These are phyloP conservation scores for Blastobotrys chiropterorum DNA, from an alignment of 805 yeast species.

Conservation along the genomic window DNA sequence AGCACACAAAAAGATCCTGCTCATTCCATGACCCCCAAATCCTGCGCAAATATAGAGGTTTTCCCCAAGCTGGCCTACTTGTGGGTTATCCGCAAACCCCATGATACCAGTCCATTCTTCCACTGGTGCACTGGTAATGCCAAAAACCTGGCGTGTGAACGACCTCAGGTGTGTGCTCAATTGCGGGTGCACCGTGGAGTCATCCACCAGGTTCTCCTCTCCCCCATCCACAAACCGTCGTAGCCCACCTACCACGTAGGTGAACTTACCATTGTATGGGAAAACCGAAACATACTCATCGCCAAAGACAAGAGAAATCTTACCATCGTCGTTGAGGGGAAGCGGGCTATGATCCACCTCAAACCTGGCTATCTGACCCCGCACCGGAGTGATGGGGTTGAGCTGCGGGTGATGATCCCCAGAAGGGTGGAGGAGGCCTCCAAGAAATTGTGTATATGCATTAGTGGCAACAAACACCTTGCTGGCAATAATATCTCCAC, in stretches of 20 bases:
- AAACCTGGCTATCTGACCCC: constrained; percentile 26
- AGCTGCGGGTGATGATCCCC: constrained; percentile 1
- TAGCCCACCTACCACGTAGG: constrained; percentile 14
- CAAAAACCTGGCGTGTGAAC: constrained; percentile 5
- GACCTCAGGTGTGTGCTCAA: constrained; percentile 7
- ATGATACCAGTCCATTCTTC: constrained; percentile 43
- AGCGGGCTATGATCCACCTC: not conserved
- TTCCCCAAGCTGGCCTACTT: constrained; percentile 36
- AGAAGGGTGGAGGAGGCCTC: constrained; percentile 3
- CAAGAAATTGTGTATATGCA: constrained; percentile 26
- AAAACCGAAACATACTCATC: constrained; percentile 15
- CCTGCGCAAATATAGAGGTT: constrained; percentile 33
- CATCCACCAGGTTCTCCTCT: constrained; percentile 13
- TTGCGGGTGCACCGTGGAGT: constrained; percentile 6
- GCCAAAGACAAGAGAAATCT: constrained; percentile 10
- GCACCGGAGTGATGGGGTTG: constrained; percentile 22
- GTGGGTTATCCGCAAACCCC: constrained; percentile 42
- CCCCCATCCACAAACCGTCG: constrained; percentile 11
- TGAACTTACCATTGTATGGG: constrained; percentile 4
- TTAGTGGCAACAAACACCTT: constrained; percentile 37
- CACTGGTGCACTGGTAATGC: constrained; percentile 11
- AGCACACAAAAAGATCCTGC: constrained; percentile 38
- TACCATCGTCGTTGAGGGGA: constrained; percentile 6
- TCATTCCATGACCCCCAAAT: constrained; percentile 49
- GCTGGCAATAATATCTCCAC: constrained; percentile 28